Evolutionary conservation across 2,329 filamentous ascomycete species (phyloP), one percentile per base, ranked within the genome.

Genomic region (Colletotrichum sublineola): DNA sequence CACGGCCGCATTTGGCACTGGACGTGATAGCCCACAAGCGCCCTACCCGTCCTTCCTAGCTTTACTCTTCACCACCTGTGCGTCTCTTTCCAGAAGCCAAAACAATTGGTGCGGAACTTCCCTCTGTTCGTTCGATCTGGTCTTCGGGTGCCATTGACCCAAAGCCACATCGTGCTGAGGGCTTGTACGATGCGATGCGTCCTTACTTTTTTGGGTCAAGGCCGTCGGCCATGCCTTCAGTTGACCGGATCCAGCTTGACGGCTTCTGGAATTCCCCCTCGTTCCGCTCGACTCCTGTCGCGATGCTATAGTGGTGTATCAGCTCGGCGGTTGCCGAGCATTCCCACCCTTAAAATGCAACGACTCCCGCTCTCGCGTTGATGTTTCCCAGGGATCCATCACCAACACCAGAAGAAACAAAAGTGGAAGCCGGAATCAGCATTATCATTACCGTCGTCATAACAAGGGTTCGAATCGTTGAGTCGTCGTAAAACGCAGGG

Each of bases 181-280:
- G n/a, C 40, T 36, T 18, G 48, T 11, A 24, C 33, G 20, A 18
- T 15, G 14, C 44, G 38, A 24, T 24, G 24, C 24, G 24, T 24
- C 52, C 8, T 20, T 14, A 38, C 55, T 33, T 31, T 52, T 50
- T 33, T 57, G 7, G 58, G 56, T 29, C 55, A 48, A 8, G 53
- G 14, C 20, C 24, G 18, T 18, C 40, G 24, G 15, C 33, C 44
- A 50, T 15, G 11, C 33, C 20, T 14, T 46, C 5, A 38, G 20
- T 11, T 8, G 31, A 60, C 70, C 67, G 66, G 20, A 73, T 70
- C 58, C 61, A 67, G 66, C 20, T 44, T 38, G 24, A 61, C 40
- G 42, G 44, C 53, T 61, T 24, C 60, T 70, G 55, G 60, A 72
- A 42, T 46, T 40, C 31, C 11, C 36, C 53, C 11, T 55, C 40